Conservation (phyloP, 2,329 filamentous ascomycete genomes). For the Clarireedia hainanense region DNA sequence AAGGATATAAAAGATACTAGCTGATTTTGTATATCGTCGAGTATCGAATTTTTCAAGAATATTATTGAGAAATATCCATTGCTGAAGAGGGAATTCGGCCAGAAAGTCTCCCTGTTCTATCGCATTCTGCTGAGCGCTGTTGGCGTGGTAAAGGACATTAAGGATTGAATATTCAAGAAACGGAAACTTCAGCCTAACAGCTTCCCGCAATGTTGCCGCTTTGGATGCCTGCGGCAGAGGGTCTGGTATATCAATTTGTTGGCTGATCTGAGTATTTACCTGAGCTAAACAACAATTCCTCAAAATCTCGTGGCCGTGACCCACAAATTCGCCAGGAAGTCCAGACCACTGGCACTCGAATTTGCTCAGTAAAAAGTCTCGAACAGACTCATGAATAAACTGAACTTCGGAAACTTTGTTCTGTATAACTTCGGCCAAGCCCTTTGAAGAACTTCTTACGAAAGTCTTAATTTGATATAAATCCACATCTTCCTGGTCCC, state of each 20-base stretch:
- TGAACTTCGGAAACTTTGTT: constrained; percentile 30
- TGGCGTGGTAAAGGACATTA: constrained; percentile 35
- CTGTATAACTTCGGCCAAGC: constrained; percentile 33
- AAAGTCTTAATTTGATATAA: constrained; percentile 30
- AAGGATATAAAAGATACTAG: constrained; percentile 31
- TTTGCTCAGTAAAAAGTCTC: constrained; percentile 34
- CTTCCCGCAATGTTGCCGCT: constrained; percentile 17
- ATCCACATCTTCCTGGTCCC: constrained; percentile 20
- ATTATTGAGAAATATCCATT: constrained; percentile 30
- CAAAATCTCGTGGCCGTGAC: constrained; percentile 19
- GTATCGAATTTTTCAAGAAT: constrained; percentile 24
- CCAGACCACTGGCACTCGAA: constrained; percentile 18
- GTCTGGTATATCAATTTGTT: constrained; percentile 12
- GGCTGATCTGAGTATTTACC: constrained; percentile 12
- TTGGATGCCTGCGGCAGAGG: constrained; percentile 2
- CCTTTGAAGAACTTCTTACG: constrained; percentile 35
- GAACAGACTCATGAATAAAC: constrained; percentile 34
- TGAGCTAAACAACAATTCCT: constrained; percentile 21
- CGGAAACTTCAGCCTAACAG: constrained; percentile 28
- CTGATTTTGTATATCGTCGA: constrained; percentile 22
- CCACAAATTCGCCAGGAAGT: constrained; percentile 15
- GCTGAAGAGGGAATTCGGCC: constrained; percentile 21
- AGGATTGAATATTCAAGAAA: constrained; percentile 40
- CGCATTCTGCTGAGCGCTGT: constrained; percentile 29
- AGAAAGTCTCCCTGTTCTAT: constrained; percentile 32